These are phyloP conservation scores for Elsinoe fawcettii DNA, from an alignment of 2,329 filamentous ascomycete species.

Conservation along the genomic window DNA sequence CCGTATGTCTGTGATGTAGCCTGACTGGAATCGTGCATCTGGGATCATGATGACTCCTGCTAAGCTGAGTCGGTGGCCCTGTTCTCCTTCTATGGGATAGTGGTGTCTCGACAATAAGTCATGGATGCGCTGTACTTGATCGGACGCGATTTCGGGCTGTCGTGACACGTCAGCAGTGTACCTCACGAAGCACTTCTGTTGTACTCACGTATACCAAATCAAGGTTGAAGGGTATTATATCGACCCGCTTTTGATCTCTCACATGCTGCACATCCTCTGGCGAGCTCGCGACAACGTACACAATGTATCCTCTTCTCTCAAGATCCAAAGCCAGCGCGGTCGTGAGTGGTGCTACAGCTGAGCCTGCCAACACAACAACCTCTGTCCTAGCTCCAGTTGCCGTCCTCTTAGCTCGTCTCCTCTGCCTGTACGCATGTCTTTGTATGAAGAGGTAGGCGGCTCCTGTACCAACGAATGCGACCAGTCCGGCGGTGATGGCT, in stretches of 20 bases:
- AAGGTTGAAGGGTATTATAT: slow-evolving; percentile 73
- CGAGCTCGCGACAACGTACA: slow-evolving; percentile 83
- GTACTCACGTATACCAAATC: slow-evolving; percentile 68
- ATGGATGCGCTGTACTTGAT: slow-evolving; percentile 64
- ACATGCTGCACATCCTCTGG: slow-evolving; percentile 76
- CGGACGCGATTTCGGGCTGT: slow-evolving; percentile 56
- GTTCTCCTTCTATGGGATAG: slow-evolving; percentile 65
- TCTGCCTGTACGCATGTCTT: slow-evolving; percentile 53
- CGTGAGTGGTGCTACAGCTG: slow-evolving; percentile 73
- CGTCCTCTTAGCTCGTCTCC: slow-evolving; percentile 69
- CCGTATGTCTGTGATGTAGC: slow-evolving; percentile 76
- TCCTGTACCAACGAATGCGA: slow-evolving; percentile 62
- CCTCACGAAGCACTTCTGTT: neutral
- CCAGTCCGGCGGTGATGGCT: slow-evolving; percentile 61
- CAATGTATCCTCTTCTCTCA: slow-evolving; percentile 84
- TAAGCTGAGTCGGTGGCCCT: slow-evolving; percentile 66
- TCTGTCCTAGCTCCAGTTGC: slow-evolving; percentile 79
- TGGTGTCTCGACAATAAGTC: slow-evolving; percentile 66
- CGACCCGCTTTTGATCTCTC: slow-evolving; percentile 65
- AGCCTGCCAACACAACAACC: slow-evolving; percentile 83
- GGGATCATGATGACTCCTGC: slow-evolving; percentile 78
- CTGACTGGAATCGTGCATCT: slow-evolving; percentile 58
- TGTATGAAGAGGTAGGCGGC: slow-evolving; percentile 48
- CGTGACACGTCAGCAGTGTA: slow-evolving; percentile 11
- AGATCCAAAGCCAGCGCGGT: slow-evolving; percentile 77